Base-by-base conservation (phyloP, 2,329 filamentous ascomycete genomes). In the Phoma sp. region DNA sequence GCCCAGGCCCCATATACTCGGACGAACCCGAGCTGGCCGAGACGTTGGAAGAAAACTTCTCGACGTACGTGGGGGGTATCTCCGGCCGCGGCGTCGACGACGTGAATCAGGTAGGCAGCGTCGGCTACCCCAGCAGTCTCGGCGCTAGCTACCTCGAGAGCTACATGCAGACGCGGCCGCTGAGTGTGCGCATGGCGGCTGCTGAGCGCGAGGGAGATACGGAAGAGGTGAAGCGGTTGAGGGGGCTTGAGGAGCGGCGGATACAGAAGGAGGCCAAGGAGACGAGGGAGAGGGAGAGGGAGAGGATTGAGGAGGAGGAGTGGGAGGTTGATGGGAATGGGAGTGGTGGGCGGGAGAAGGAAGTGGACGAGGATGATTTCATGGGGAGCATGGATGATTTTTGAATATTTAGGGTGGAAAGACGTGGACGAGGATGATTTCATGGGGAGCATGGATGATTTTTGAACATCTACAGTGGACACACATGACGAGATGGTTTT, bases 81-180 rank as follows among this genome's bases (percentile, higher is more conserved):
- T 53, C 53, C 12, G 73, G 73, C 37, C 69, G 66, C 1, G 71
- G 72, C 36, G 65, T 71, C 44, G 72, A 74, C 49, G 63, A 74
- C 39, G 58, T 75, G 6, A 67, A 75, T 22, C 72, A 74, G 35
- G 68, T 62, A 13, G 71, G 71, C 29, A 69, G 63, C 32, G 69
- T 73, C 13, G 73, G 73, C 0, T 75, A 75, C 39, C 73, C 73
- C 3, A 64, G 61, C 13, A 67, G 62, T 25, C 56, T 75, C 2
- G 73, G 73, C 33, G 73, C 73, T 2, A 74, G 71, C 53, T 75
- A 74, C 49, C 61, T 75, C 36, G 73, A 75, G 55, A 73, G 68
- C 35, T 75, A 75, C 38, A 75, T 75, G 72, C 62, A 69, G 55
- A 66, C 60, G 21, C 66, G 73, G 36, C 72, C 73, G 36, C 54